Base-by-base conservation (phyloP, 352 stramenopile genomes). In the Saprolegnia parasitica region DNA sequence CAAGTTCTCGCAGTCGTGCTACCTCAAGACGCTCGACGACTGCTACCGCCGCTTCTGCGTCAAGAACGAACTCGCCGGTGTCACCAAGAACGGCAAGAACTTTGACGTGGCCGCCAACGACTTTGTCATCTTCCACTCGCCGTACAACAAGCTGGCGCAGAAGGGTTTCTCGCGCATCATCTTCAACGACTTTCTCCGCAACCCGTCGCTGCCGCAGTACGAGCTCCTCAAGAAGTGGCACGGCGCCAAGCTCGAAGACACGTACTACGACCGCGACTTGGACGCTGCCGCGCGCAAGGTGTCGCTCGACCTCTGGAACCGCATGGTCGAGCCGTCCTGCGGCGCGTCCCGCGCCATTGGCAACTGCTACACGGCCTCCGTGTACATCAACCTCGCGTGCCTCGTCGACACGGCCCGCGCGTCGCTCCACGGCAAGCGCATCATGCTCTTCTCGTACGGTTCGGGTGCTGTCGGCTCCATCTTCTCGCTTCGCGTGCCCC, bases 101-200 rank as follows among this genome's bases (percentile, higher is more conserved):
- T 92, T 91, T 68, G 65, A 79, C 40, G 73, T 97, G 6, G 75
- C 77, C 5, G 77, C 84, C 15, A 73, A 97, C 15, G 94, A 98
- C 78, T 98, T 93, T 76, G 92, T 90, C 35, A 83, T 98, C 20
- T 99, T 99, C 80, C 97, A 99, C 86, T 97, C 96, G 24, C 97
- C 97, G 0, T 99, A 99, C 91, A 98, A 99, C 81, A 99, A 99
- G 77, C 76, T 99, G 45, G 96, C 99, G 56, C 91, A 98, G 74
- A 98, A 99, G 73, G 95, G 87, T 16, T 98, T 98, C 74, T 85
- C 81, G 23, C 88, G 96, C 49, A 80, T 88, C 23, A 58, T 83
- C 49, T 94, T 84, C 65, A 63, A 91, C 15, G 86, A 94, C 73
- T 76, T 76, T 26, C 71, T 80, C 29, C 81, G 79, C 39, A 60